Evolutionary conservation across 495 filamentous ascomycete species (phyloP), one percentile per base, ranked within the genome.

Genomic region (Pyronema omphalodes): DNA sequence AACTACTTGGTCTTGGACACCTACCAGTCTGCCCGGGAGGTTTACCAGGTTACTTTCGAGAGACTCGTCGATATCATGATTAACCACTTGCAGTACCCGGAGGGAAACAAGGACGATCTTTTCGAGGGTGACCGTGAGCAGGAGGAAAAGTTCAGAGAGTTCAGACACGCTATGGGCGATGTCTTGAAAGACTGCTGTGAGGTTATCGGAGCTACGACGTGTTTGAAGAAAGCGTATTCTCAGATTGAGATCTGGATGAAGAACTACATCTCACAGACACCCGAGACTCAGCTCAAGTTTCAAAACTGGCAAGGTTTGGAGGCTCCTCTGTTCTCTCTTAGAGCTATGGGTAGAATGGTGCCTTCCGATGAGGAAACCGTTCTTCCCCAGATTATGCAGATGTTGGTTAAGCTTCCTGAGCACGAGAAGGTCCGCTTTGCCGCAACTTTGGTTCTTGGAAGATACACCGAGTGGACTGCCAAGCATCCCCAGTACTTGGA

Each of bases 311-410:
- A 96, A 68, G 79, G 88, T 61, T 74, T 99, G 8, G 91, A 99
- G 67, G 88, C 93, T 5, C 88, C 91, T 3, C 74, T 99, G 9
- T 99, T 99, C 66, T 85, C 84, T 55, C 79, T 99, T 73, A 78
- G 91, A 51, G 91, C 91, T 0, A 94, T 99, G 87, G 91, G 91
- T 7, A 82, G 88, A 43, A 95, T 95, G 88, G 88, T 99, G 12
- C 82, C 88, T 11, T 76, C 79, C 37, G 82, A 93, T 50, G 91
- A 99, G 65, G 83, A 74, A 57, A 78, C 80, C 19, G 79, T 99
- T 52, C 71, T 99, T 9, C 83, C 84, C 1, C 83, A 89, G 60
- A 81, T 96, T 9, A 93, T 99, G 67, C 86, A 85, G 7, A 71
- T 95, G 49, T 78, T 99, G 55, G 83, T 93, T 3, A 84, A 93